Base-by-base conservation (phyloP, 805 yeast species). In the Ogataea trehaloabstinens region DNA sequence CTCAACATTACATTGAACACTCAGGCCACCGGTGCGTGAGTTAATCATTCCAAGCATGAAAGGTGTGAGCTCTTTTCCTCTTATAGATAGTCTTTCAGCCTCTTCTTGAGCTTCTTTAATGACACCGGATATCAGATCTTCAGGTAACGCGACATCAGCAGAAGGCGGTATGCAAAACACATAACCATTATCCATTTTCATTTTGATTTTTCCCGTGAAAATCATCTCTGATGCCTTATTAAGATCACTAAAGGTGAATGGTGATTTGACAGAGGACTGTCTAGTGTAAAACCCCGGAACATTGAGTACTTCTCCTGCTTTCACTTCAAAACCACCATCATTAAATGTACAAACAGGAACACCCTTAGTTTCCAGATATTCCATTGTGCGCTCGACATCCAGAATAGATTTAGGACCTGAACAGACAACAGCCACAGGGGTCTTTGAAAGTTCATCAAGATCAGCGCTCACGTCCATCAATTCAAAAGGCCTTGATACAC, bases 391-490 rank as follows among this genome's bases (percentile, higher is more conserved):
- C 7, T 73, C 78, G 38, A 89, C 82, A 53, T 88, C 96, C 40
- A 88, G 65, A 37, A 88, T 87, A 27, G 89, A 79, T 57, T 88
- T 88, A 2, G 96, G 95, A 0, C 96, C 96, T 6, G 95, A 81
- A 57, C 96, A 88, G 7, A 88, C 90, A n/a, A 88, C 96, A 0
- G 88, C 80, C 1, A 88, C 88, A 0, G 90, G 86, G 0, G 95
- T 89, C 40, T 80, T 70, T 1, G 89, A 82, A 38, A 89, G 67
- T 55, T 88, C 96, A 35, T 87, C 90, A 45, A 88, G 71, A 60
- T 88, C 96, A 2, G 95, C 95, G 51, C 90, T 80, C 18, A 88
- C 69, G 59, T 88, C 96, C 80, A 86, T 74, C 20, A 63, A 48
- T 39, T 84, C 83, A 16, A 85, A 91, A 6, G 84, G 85, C 40